Conservation (phyloP, 208 protist genomes). For the Trypanosomatidae sp. region DNA sequence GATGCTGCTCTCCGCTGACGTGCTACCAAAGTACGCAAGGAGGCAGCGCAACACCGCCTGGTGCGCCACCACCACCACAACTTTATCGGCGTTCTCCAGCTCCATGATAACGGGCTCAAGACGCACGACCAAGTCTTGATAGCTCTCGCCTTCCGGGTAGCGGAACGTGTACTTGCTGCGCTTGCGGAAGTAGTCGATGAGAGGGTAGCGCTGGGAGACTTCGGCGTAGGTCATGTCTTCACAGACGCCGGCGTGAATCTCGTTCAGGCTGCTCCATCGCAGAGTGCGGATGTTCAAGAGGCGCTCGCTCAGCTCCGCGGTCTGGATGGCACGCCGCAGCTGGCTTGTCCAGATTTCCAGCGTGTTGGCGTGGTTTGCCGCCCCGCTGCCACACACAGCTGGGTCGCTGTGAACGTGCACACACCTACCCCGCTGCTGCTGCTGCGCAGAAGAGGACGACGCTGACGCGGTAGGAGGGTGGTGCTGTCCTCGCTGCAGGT, state of each 20-base stretch:
- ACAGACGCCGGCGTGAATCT: conserved; percentile 89
- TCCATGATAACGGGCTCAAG: conserved; percentile 93
- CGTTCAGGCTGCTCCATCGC: conserved; percentile 85
- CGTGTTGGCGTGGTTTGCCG: too few species aligned
- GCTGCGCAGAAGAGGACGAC: too few species aligned
- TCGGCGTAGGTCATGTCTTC: conserved; percentile 88
- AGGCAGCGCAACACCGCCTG: conserved; percentile 84
- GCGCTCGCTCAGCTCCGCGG: conserved; percentile 63
- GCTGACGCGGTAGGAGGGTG: too few species aligned
- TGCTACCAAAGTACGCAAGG: conserved; percentile 86
- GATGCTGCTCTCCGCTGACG: conserved; percentile 79
- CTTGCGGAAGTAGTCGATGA: conserved; percentile 78
- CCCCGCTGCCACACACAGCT: too few species aligned
- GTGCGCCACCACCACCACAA: conserved; percentile 86
- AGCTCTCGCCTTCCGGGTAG: conserved; percentile 89
- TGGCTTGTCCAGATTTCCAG: conserved; percentile 90
- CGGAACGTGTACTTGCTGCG: conserved; percentile 88
- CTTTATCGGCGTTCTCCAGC: conserved; percentile 80
- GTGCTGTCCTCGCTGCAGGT: conserved; percentile 6
- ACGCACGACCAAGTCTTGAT: conserved; percentile 86
- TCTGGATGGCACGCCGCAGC: conserved; percentile 84
- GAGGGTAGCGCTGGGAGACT: conserved; percentile 74
- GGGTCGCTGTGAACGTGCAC: too few species aligned
- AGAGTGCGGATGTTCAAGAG: conserved; percentile 72
- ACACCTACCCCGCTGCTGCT: too few species aligned